Percentiles rank a stretch among this genome's conserved stretches.
These are phyloP conservation scores for Debaryomyces sp. DNA, from an alignment of 1,139 yeast species.

Conservation along the genomic window DNA sequence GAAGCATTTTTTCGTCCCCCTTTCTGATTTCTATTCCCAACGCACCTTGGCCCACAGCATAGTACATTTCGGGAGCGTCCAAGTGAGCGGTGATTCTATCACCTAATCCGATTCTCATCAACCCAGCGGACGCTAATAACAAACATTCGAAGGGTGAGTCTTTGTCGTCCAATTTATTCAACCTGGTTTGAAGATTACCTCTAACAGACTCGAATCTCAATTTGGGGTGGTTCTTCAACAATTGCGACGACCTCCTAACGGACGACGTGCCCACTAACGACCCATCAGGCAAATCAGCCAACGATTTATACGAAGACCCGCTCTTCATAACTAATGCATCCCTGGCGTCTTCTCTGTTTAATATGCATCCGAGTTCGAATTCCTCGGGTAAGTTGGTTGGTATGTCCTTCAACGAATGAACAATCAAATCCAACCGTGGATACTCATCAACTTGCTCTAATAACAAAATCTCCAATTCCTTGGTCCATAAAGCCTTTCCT, in stretches of 20 bases:
- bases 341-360: constrained; percentile 85
- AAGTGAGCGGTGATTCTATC: constrained; percentile 71
- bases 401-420: constrained; percentile 93
- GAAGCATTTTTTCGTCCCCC: constrained; percentile 59
- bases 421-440: constrained; percentile 82
- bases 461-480: constrained; percentile 82
- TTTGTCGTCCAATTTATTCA: constrained; percentile 73
- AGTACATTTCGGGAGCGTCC: constrained; percentile 84
- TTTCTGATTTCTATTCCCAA: constrained; percentile 86
- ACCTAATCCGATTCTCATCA: constrained; percentile 69
- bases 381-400: constrained; percentile 91
- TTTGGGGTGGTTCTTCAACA: constrained; percentile 44
- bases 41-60: constrained; percentile 99
- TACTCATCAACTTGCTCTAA: constrained; percentile 62
- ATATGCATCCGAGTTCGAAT: constrained; percentile 85
- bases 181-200: constrained; percentile 85
- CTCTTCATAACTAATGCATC: constrained; percentile 87
- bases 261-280: constrained; percentile 93
- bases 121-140: constrained; percentile 90
- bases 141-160: constrained; percentile 73
- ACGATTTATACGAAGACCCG: constrained; percentile 61
- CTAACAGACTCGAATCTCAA: constrained; percentile 70
- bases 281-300: constrained; percentile 80
- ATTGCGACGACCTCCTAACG: constrained; percentile 82
- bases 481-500: constrained; percentile 95